Evolutionary conservation across 148 eudicot genomes (phyloP).

Genomic region (Persicaria tinctoria): DNA sequence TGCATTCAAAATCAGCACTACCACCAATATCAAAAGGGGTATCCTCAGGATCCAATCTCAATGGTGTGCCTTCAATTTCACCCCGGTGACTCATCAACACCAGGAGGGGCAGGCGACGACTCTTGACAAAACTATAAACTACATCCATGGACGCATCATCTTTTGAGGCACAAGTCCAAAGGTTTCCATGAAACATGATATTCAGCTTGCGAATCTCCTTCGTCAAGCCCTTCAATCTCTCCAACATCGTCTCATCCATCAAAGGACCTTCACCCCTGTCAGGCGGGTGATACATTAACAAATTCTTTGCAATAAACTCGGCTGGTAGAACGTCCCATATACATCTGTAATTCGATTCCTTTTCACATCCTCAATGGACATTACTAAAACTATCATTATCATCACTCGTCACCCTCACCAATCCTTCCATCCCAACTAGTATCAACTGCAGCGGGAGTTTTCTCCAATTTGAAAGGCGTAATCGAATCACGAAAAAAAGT

Average conservation of each 20-base stretch:
- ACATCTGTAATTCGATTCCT: constrained; percentile 76
- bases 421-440: constrained; percentile 9
- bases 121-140: constrained; percentile 59
- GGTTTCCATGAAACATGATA: constrained; percentile 75
- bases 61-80: constrained; percentile 92
- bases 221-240: constrained; percentile 66
- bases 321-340: constrained; percentile 84
- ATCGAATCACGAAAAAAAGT: constrained; percentile 38
- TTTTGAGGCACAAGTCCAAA: constrained; percentile 38
- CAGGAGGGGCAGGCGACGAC: constrained; percentile 93
- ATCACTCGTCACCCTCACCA: constrained; percentile 41
- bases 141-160: constrained; percentile 53
- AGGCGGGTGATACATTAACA: too few relatives aligned
- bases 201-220: constrained; percentile 64
- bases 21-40: constrained; percentile 93
- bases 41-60: constrained; percentile 80
- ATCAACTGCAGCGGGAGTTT: constrained; percentile 29
- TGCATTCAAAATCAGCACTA: constrained; percentile 34
- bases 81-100: constrained; percentile 96
- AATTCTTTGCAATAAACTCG: constrained; percentile 75
- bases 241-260: constrained; percentile 58
- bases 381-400: constrained; percentile 72
- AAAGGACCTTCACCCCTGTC: too few relatives aligned
- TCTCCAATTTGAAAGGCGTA: constrained; percentile 51
- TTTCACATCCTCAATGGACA: constrained; percentile 54